Evolutionary conservation across 192 early-diverging fungal genomes (phyloP), one percentile per base, ranked within the genome.

Genomic region (Phlyctochytrium arcticum): DNA sequence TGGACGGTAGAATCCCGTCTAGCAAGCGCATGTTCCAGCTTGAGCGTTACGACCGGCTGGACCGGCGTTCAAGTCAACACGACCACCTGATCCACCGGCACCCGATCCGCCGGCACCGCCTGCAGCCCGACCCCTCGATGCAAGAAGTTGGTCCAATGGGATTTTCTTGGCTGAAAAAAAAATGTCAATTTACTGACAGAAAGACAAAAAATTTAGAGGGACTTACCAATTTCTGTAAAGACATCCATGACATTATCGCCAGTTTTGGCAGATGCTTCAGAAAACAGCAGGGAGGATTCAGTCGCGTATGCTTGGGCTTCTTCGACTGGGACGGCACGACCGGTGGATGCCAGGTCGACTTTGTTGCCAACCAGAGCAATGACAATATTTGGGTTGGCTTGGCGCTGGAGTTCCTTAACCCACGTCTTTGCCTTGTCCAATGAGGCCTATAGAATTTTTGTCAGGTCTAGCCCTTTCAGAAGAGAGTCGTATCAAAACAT

Each of bases 341-440:
- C 60, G 21, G 78, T 77, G 30, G 80, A 80, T 5, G 71, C 85
- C 59, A 98, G 70, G 75, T 98, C 96, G 36, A 94, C 77, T 77
- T 98, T 98, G 81, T 98, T 98, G 33, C 94, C 96, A 17, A 93
- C 92, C 36, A 98, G 81, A 7, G 90, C 89, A 85, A 98, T 97
- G 54, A 97, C 92, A 72, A 97, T 92, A 78, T 92, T 89, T 26
- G 95, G 90, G 71, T 90, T 90, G 10, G 93, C 94, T 74, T 97
- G 93, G 54, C 92, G 87, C 78, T 96, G 90, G n/a, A 98, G 83
- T 71, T 96, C 93, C 69, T 91, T 92, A 9, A 97, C 89, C 94
- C 94, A 98, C 21, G 90, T 82, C 75, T 94, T 95, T 54, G 93
- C 94, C 67, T 88, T 90, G 51, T 93, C 91, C 50, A 98, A 79